Evolutionary conservation across 176 grass and related monocot genomes (phyloP).

Genomic region (Leersia perrieri): DNA sequence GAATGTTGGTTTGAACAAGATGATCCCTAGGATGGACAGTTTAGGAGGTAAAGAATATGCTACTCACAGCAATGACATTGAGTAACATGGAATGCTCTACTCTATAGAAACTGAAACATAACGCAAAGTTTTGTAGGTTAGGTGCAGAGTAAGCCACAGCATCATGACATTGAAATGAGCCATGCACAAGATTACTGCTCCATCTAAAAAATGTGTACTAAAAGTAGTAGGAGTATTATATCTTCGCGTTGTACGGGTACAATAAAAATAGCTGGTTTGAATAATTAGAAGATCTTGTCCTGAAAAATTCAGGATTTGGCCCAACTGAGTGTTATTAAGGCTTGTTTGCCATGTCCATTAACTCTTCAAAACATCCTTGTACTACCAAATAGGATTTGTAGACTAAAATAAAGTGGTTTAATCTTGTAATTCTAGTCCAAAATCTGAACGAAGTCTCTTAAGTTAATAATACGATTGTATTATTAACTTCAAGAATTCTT

Average conservation of each 20-base stretch:
- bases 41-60: slow-evolving; percentile 36
- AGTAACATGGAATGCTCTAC: background rate
- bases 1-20: slow-evolving; percentile 12
- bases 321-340: background rate
- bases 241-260: background rate
- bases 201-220: background rate
- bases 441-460: too few species aligned
- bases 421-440: too few species aligned
- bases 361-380: background rate
- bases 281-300: background rate
- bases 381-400: background rate
- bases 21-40: slow-evolving; percentile 45
- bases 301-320: background rate
- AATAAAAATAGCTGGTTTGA: background rate
- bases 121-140: background rate
- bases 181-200: background rate
- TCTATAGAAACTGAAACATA: background rate
- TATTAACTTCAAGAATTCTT: too few species aligned
- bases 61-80: background rate
- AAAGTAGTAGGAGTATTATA: too few species aligned
- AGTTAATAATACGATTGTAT: too few species aligned
- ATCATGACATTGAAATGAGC: background rate
- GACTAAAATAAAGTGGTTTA: too few species aligned
- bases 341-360: background rate
- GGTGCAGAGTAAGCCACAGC: background rate